Conservation (phyloP, 306 rosid species). For the Trifolium dubium region DNA sequence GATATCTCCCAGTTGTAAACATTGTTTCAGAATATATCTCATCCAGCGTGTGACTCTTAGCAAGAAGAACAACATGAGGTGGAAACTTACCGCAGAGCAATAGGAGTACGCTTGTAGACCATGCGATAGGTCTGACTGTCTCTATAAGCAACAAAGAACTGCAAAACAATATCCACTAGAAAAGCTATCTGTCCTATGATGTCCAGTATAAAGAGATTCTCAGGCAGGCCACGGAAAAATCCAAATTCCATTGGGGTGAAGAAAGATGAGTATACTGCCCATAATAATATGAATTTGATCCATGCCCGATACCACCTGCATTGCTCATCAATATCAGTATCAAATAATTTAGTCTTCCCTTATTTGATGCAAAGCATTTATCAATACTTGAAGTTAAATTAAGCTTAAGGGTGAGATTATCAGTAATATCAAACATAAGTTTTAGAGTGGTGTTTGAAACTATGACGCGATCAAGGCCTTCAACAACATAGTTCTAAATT, state of each 20-base stretch:
- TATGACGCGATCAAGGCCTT: too few species aligned
- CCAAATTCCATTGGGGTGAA: conserved; percentile 98
- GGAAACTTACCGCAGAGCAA: conserved; percentile 68
- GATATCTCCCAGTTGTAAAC: too few species aligned
- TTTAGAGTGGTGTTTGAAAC: too few species aligned
- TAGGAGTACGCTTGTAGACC: conserved; percentile 68
- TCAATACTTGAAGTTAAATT: neutral
- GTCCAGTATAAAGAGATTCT: conserved; percentile 75
- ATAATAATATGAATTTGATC: conserved; percentile 78
- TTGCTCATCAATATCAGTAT: conserved; percentile 25
- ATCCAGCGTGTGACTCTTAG: too few species aligned
- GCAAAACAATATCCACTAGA: conserved; percentile 75
- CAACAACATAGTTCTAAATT: too few species aligned
- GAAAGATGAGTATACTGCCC: conserved; percentile 98
- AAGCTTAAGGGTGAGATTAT: neutral
- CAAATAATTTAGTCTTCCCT: conserved; percentile 14
- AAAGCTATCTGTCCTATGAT: conserved; percentile 82
- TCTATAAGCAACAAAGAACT: conserved; percentile 79
- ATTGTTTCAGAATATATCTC: too few species aligned
- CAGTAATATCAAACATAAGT: neutral
- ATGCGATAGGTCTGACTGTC: conserved; percentile 81
- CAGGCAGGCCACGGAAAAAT: conserved; percentile 78
- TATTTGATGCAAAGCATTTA: conserved; percentile 7
- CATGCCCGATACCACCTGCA: conserved; percentile 84
- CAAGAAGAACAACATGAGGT: neutral